Base-by-base conservation (phyloP, 768 basidiomycete species). In the Steccherinum ochraceum region DNA sequence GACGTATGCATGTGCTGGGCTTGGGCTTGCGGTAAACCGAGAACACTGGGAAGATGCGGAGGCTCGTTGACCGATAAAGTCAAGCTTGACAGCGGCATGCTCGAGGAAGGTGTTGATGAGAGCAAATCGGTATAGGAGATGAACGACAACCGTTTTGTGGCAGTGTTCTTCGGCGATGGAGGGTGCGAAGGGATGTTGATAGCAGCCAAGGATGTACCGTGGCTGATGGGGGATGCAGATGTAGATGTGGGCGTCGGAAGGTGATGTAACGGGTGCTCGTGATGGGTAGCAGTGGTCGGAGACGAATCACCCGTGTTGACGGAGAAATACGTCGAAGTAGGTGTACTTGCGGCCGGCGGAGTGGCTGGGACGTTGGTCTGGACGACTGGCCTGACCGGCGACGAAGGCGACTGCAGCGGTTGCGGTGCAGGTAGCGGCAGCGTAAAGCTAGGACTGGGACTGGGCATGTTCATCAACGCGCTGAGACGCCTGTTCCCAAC, bases 101-200 rank as follows among this genome's bases (percentile, higher is more conserved):
- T 81, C 10, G 84, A 75, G 0, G 83, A 72, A 0, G 93, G 93
- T 0, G 89, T 81, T 0, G 84, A 86, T 0, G 85, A 72, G 40
- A 94, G 79, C 2, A 94, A 76, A 65, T 94, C 92, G 23, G 84
- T 79, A 66, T 93, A 93, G 3, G 90, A 88, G 68, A 94, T 79
- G 74, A 93, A 95, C 0, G 90, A 93, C 11, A 92, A 79, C 2
- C 89, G 84, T 58, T 92, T 90, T 24, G 72, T 70, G 2, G 74
- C 65, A 1, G 55, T 55, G 48, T 75, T 58, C 45, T 74, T 71
- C 4, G 81, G 76, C 11, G 79, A 79, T 18, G 78, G 72, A 7
- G 73, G 71, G 49, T 59, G 60, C 51, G 63, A 54, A 30, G 64
- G 54, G 23, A 62, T 52, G 10, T 7, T 43, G 16, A 23, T 43